Conservation (phyloP, 148 eudicot genomes). For the Camellia japonica region DNA sequence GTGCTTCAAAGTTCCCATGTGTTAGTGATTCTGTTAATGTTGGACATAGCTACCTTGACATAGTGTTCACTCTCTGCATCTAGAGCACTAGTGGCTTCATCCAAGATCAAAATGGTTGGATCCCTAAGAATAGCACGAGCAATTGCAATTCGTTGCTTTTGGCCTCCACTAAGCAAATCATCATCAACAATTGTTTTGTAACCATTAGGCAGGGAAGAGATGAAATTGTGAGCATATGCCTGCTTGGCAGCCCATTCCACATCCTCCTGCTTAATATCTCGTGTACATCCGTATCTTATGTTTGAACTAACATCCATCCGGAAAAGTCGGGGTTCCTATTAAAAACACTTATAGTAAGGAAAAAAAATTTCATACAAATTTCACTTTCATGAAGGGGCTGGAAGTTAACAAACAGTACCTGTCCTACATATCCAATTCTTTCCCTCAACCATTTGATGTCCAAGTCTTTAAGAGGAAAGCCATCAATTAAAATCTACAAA, state of each 20-base stretch:
- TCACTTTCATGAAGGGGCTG: constrained; percentile 4
- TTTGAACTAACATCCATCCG: constrained; percentile 79
- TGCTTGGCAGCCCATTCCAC: constrained; percentile 93
- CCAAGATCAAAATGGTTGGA: constrained; percentile 74
- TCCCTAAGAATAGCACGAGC: constrained; percentile 94
- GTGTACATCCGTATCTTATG: constrained; percentile 81
- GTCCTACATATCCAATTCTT: constrained; percentile 93
- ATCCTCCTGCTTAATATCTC: constrained; percentile 68
- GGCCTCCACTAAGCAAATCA: constrained; percentile 98
- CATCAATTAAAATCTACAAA: constrained; percentile 77
- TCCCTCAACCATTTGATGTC: constrained; percentile 86
- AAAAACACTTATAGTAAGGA: constrained; percentile 18
- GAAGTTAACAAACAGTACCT: constrained; percentile 48
- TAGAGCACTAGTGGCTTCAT: constrained; percentile 47
- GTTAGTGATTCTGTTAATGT: neutral
- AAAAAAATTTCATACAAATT: constrained; percentile 3
- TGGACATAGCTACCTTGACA: constrained; percentile 65
- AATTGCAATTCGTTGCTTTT: constrained; percentile 95
- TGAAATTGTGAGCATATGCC: constrained; percentile 92
- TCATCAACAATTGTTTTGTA: constrained; percentile 91
- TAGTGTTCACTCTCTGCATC: constrained; percentile 99
- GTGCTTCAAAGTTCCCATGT: neutral
- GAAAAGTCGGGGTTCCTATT: constrained; percentile 90
- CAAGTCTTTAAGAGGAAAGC: constrained; percentile 62
- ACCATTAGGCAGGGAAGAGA: constrained; percentile 77